A percentile compares a stretch with the other conserved stretches of the same genome.
phyloP scores from a whole-genome alignment of 108 stramenopile genomes.

The Pseudonitzschia delicatissima region DNA sequence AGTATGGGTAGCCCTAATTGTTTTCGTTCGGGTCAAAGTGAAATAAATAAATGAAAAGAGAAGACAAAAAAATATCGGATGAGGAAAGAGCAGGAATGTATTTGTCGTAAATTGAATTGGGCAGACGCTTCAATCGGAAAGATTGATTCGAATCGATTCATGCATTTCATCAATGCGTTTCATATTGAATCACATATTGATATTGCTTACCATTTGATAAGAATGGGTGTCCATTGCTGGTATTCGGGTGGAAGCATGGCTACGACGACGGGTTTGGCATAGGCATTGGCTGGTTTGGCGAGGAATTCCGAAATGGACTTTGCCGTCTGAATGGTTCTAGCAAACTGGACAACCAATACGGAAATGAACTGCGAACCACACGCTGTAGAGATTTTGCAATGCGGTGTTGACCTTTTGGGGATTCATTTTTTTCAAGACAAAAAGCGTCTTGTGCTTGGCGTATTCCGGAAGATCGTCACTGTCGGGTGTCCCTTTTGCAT shows the following conservation, averaged over 20 bases:
- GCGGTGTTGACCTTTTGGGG: constrained; percentile 81
- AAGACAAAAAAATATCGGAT: no score
- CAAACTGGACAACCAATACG: constrained; percentile 88
- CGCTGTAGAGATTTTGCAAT: constrained; percentile 57
- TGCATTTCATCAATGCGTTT: background rate
- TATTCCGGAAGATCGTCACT: constrained; percentile 66
- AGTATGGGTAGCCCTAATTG: constrained; percentile 65
- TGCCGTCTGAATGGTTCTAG: constrained; percentile 81
- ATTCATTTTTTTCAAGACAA: constrained; percentile 86
- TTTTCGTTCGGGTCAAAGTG: no score
- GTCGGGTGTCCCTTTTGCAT: constrained; percentile 70
- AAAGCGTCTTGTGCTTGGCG: constrained; percentile 72
- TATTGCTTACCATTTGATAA: constrained; percentile 48
- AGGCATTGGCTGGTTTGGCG: constrained; percentile 55
- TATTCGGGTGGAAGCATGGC: constrained; percentile 75
- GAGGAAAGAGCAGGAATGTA: background rate
- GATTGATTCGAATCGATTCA: background rate
- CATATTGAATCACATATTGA: no score
- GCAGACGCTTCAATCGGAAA: background rate
- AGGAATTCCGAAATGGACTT: constrained; percentile 82
- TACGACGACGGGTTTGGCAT: constrained; percentile 62
- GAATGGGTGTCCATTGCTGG: constrained; percentile 77
- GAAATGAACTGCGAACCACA: constrained; percentile 90
- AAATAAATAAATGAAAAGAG: no score
- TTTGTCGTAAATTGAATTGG: no score